Conservation (phyloP, 208 protist species). For the Acanthamoeba castellanii region DNA sequence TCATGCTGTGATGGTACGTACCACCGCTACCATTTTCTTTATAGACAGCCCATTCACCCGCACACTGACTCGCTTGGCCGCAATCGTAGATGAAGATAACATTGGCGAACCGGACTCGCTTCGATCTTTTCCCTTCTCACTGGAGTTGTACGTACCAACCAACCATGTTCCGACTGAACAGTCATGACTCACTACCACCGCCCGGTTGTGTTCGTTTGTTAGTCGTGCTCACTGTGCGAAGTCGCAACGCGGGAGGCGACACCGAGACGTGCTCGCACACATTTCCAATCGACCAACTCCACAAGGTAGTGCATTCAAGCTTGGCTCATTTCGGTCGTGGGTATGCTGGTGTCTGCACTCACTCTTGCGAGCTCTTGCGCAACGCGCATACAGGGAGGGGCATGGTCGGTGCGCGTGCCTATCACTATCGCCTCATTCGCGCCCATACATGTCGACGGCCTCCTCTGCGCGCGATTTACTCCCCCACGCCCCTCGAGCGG, state of each 20-base stretch:
- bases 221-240: background rate
- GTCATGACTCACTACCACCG: too few relatives aligned
- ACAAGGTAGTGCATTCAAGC: background rate
- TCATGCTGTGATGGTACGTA: background rate
- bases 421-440: background rate
- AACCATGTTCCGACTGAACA: background rate
- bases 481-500: too few relatives aligned
- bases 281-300: background rate
- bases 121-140: background rate
- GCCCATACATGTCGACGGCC: background rate
- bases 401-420: background rate
- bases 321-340: background rate
- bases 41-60: too few relatives aligned
- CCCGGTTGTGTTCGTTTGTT: background rate
- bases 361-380: background rate
- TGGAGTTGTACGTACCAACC: slow-evolving; percentile 16
- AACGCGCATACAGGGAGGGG: background rate
- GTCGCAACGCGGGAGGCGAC: background rate
- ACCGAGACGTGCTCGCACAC: background rate
- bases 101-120: background rate
- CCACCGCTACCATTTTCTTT: too few relatives aligned
- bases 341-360: too few relatives aligned
- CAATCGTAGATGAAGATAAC: background rate
- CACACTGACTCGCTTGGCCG: background rate
- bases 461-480: slow-evolving; percentile 4